Base-by-base conservation (phyloP, 352 stramenopile genomes). In the Phytophthora pisi region DNA sequence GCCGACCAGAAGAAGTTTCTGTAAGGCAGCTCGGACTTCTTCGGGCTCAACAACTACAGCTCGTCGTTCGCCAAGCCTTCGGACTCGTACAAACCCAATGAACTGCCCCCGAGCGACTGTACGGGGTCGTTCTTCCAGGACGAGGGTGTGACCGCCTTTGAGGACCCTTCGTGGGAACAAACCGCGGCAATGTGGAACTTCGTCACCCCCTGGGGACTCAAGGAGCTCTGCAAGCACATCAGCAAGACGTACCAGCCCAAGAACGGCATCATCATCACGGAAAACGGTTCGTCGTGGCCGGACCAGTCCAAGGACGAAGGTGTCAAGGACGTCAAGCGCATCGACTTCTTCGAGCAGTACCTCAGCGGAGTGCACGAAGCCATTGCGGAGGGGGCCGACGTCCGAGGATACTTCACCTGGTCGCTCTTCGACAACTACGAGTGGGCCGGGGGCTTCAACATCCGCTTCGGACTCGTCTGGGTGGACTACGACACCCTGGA, bases 11-110 rank as follows among this genome's bases (percentile, higher is more conserved):
- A 90, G 57, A 75, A 81, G 49, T 54, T 92, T 13, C 57, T 99
- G 23, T 84, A 87, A 36, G 86, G 82, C 34, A 97, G 85, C 47
- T 79, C 68, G 36, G 96, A 99, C 62, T 98, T 98, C 79, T 92
- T 99, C 46, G 96, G 92, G 0, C 72, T 99, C 4, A 99, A 98
- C 81, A 91, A 98, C 72, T 99, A 99, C 78, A 86, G 80, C 49
- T 88, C 86, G 9, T 65, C 70, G 24, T 82, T 79, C 52, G 60
- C 71, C 9, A 78, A 71, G 61, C 73, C 79, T 9, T 83, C 78
- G 8, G 50, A 83, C 8, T 74, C 51, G 40, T 89, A 78, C 53
- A 58, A 68, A 11, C 65, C 57, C 0, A 69, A 73, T 24, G 55
- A 69, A 43, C 4, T 53, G 2, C 49, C 60, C 1, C 51, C 68